These are phyloP conservation scores for Massariosphaeria phaeospora DNA, from an alignment of 495 filamentous ascomycete genomes.

Conservation along the genomic window DNA sequence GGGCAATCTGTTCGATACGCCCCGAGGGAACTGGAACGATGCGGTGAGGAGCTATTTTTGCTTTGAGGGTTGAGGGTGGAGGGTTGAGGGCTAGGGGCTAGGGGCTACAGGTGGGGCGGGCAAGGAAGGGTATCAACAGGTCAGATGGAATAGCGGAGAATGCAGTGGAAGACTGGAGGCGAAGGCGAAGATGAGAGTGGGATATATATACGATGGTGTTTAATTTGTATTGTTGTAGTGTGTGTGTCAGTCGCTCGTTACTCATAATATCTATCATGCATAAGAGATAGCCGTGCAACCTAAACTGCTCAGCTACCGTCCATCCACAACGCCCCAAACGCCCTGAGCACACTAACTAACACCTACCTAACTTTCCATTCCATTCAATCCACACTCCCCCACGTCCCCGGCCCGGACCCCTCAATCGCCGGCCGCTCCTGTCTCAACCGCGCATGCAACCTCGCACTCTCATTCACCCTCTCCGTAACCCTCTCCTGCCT, in stretches of 20 bases:
- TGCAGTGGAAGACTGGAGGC: neutral
- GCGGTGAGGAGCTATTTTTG: conserved; percentile 13
- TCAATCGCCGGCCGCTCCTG: conserved; percentile 21
- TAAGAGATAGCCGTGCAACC: too few relatives aligned
- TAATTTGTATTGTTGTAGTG: too few relatives aligned
- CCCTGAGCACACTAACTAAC: too few relatives aligned
- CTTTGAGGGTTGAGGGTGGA: conserved; percentile 1
- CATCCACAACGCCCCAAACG: too few relatives aligned
- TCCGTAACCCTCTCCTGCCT: conserved; percentile 16
- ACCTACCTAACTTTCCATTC: too few relatives aligned
- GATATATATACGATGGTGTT: too few relatives aligned
- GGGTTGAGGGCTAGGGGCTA: neutral
- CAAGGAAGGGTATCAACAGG: too few relatives aligned
- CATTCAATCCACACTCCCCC: conserved; percentile 22
- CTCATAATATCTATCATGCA: too few relatives aligned
- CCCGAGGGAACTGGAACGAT: conserved; percentile 25
- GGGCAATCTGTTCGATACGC: neutral
- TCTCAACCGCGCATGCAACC: conserved; percentile 23
- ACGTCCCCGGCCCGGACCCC: neutral
- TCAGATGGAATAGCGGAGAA: neutral
- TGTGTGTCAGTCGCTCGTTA: too few relatives aligned
- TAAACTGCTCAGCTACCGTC: too few relatives aligned
- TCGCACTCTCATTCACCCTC: conserved; percentile 26
- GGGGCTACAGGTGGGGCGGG: neutral
- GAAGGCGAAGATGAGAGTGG: neutral